Conservation (phyloP, 371 early-diverging fungal species). For the Paramicrosporidium saccamoebae region DNA sequence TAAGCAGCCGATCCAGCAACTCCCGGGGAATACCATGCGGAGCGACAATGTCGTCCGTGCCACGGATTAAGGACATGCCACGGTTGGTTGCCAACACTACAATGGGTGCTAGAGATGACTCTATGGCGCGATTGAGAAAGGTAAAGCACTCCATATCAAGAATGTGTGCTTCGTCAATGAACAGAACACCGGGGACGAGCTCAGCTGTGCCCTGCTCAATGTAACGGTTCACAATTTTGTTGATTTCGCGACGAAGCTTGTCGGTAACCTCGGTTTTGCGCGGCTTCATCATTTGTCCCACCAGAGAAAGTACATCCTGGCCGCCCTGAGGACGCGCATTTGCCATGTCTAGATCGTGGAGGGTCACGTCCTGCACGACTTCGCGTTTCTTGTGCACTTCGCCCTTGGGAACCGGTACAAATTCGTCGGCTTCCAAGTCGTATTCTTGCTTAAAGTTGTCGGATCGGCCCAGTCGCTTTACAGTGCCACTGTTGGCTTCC, state of each 20-base stretch:
- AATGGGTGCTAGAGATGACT: slow-evolving; percentile 74
- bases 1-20: slow-evolving; percentile 74
- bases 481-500: slow-evolving; percentile 85
- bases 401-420: slow-evolving; percentile 91
- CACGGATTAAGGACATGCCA: slow-evolving; percentile 73
- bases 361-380: slow-evolving; percentile 79
- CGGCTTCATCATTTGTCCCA: slow-evolving; percentile 82
- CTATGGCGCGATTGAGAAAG: slow-evolving; percentile 83
- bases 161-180: slow-evolving; percentile 96
- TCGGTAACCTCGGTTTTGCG: slow-evolving; percentile 93
- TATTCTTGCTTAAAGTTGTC: slow-evolving; percentile 82
- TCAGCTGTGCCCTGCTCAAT: slow-evolving; percentile 93
- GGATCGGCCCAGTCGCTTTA: slow-evolving; percentile 87
- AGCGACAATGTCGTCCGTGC: slow-evolving; percentile 55
- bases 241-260: slow-evolving; percentile 85
- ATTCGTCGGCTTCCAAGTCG: slow-evolving; percentile 82
- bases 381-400: slow-evolving; percentile 95
- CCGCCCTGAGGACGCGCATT: slow-evolving; percentile 85
- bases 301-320: slow-evolving; percentile 85
- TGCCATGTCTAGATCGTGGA: slow-evolving; percentile 95
- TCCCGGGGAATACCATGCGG: slow-evolving; percentile 92
- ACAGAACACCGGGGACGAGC: slow-evolving; percentile 83
- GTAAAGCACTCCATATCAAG: slow-evolving; percentile 95
- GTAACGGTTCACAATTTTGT: slow-evolving; percentile 93
- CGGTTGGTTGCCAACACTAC: slow-evolving; percentile 91